Conservation (phyloP, 805 yeast species). For the Lachancea nothofagi region DNA sequence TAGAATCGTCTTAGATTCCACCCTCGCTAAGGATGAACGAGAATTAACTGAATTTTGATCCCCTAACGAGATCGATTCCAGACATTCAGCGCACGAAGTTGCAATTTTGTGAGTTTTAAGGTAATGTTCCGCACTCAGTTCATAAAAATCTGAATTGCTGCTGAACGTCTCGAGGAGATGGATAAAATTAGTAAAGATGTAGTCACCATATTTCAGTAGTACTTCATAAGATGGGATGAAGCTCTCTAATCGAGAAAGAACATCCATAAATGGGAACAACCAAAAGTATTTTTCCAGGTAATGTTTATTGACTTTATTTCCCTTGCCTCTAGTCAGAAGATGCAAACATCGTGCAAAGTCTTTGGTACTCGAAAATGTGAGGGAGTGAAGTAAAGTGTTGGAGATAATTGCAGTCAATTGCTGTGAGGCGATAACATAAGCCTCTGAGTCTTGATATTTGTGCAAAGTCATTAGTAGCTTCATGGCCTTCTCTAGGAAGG, state of each 20-base stretch:
- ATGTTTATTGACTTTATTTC: background rate
- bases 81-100: background rate
- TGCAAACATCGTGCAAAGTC: constrained; percentile 19
- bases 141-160: background rate
- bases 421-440: constrained; percentile 29
- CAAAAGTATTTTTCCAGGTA: constrained; percentile 16
- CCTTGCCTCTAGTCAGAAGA: constrained; percentile 16
- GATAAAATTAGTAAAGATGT: constrained; percentile 17
- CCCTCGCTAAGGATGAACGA: background rate
- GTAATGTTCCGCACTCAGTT: background rate
- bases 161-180: constrained; percentile 10
- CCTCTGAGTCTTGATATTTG: constrained; percentile 30
- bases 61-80: too few relatives aligned
- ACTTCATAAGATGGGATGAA: constrained; percentile 10
- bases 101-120: constrained; percentile 1
- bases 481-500: constrained; percentile 20
- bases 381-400: constrained; percentile 33
- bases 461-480: constrained; percentile 29
- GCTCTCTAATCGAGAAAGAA: constrained; percentile 13
- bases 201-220: constrained; percentile 12
- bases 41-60: background rate
- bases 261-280: constrained; percentile 9
- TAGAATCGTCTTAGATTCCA: background rate
- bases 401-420: constrained; percentile 34
- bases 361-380: constrained; percentile 19